phyloP scores from a whole-genome alignment of 306 rosid genomes.

The Echinosophora koreensis region DNA sequence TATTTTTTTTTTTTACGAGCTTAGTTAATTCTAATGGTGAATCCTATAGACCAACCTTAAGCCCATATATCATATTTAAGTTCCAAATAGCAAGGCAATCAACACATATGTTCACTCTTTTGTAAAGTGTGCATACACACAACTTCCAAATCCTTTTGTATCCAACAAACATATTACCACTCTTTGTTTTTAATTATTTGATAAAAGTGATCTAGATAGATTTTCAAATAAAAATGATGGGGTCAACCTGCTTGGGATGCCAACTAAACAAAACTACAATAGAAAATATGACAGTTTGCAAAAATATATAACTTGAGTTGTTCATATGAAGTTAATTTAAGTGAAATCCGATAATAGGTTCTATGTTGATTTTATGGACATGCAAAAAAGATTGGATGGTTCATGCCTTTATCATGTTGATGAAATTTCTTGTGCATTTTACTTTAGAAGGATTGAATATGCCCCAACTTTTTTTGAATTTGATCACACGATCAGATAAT shows the following conservation, averaged over 20 bases:
- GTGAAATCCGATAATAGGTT: not conserved
- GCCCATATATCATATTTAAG: too few species aligned
- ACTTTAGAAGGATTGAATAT: not conserved
- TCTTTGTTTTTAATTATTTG: not conserved
- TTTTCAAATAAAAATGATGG: not conserved
- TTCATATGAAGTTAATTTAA: not conserved
- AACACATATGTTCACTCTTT: too few species aligned
- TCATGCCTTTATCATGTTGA: slow-evolving; percentile 14
- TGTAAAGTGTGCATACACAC: too few species aligned
- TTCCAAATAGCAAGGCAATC: too few species aligned
- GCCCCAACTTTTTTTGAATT: not conserved
- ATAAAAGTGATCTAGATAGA: not conserved
- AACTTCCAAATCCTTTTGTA: too few species aligned
- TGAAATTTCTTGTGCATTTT: not conserved
- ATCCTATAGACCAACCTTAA: too few species aligned
- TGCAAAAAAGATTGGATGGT: not conserved
- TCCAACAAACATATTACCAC: too few species aligned
- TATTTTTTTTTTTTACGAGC: too few species aligned
- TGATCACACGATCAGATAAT: not conserved
- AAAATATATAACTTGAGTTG: not conserved
- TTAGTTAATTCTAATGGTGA: too few species aligned
- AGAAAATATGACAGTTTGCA: not conserved
- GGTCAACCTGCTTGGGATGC: slow-evolving; percentile 21
- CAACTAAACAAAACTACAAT: not conserved
- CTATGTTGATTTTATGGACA: not conserved